Percentiles rank a stretch among this genome's conserved stretches.
These are phyloP conservation scores for Kodamaea ohmeri DNA, from an alignment of 1,139 yeast species.

Conservation along the genomic window DNA sequence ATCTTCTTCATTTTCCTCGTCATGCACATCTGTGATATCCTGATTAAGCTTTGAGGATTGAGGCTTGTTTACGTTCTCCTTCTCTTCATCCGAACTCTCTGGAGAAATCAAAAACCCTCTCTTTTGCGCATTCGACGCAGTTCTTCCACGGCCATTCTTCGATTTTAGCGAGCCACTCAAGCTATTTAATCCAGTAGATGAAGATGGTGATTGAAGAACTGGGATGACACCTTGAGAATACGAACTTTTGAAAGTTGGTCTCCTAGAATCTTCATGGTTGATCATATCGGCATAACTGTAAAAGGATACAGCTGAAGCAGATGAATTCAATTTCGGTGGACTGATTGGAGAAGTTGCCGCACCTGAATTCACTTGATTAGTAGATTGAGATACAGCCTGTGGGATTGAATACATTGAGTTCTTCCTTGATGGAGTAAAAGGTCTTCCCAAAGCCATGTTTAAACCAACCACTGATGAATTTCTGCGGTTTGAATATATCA, in stretches of 20 bases:
- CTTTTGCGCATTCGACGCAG: slow-evolving; percentile 11
- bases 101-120: slow-evolving; percentile 23
- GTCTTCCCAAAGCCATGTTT: slow-evolving; percentile 58
- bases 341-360: slow-evolving; percentile 26
- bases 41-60: background rate
- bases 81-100: slow-evolving; percentile 21
- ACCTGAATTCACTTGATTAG: slow-evolving; percentile 13
- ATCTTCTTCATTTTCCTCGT: slow-evolving; percentile 6
- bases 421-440: slow-evolving; percentile 40
- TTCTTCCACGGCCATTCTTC: slow-evolving; percentile 5
- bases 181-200: slow-evolving; percentile 9
- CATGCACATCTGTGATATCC: background rate
- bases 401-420: slow-evolving; percentile 37
- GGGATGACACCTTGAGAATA: slow-evolving; percentile 26
- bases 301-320: slow-evolving; percentile 59
- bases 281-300: slow-evolving; percentile 81
- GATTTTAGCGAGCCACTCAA: slow-evolving; percentile 8
- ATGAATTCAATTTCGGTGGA: slow-evolving; percentile 39
- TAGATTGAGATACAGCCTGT: slow-evolving; percentile 15
- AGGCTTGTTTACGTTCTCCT: slow-evolving; percentile 10
- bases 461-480: slow-evolving; percentile 59
- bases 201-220: slow-evolving; percentile 14
- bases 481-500: slow-evolving; percentile 62
- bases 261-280: slow-evolving; percentile 58
- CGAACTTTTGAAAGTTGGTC: slow-evolving; percentile 50